phyloP scores from a whole-genome alignment of 139 green algal species.

The Zygnema cylindricum region DNA sequence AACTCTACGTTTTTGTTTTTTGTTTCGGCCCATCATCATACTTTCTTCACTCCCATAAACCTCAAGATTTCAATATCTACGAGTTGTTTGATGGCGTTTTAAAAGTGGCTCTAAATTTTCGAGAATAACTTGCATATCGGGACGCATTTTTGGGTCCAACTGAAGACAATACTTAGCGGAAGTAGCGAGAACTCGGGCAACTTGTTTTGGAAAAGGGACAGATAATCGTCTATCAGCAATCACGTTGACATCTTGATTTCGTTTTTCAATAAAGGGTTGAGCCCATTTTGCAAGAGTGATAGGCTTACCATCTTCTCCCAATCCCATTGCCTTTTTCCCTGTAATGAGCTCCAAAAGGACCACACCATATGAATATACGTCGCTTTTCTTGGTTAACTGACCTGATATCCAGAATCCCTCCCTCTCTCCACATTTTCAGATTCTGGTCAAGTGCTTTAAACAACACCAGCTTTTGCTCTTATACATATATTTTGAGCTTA shows the following conservation, averaged over 20 bases:
- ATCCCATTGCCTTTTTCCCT: conserved; percentile 35
- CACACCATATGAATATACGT: conserved; percentile 46
- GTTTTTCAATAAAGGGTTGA: conserved; percentile 21
- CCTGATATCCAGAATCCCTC: neutral
- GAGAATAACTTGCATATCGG: conserved; percentile 34
- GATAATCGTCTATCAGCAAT: conserved; percentile 23
- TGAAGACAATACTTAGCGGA: conserved; percentile 34
- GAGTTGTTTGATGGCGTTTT: too few relatives aligned
- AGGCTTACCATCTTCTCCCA: conserved; percentile 13
- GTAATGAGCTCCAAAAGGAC: conserved; percentile 45
- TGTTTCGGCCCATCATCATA: too few relatives aligned
- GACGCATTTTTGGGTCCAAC: conserved; percentile 27
- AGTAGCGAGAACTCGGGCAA: conserved; percentile 21
- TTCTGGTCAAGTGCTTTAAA: too few relatives aligned
- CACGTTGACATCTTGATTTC: conserved; percentile 2
- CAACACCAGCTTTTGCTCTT: too few relatives aligned
- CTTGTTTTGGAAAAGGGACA: conserved; percentile 16
- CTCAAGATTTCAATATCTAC: too few relatives aligned
- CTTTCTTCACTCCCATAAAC: too few relatives aligned
- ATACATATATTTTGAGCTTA: too few relatives aligned
- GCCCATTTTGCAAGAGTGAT: conserved; percentile 32
- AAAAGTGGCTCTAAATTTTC: conserved; percentile 31
- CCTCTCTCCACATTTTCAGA: too few relatives aligned
- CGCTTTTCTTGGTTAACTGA: conserved; percentile 46
- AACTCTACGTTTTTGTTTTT: too few relatives aligned